Base-by-base conservation (phyloP, 108 stramenopile species). In the Cyclostephanos invisitatus region DNA sequence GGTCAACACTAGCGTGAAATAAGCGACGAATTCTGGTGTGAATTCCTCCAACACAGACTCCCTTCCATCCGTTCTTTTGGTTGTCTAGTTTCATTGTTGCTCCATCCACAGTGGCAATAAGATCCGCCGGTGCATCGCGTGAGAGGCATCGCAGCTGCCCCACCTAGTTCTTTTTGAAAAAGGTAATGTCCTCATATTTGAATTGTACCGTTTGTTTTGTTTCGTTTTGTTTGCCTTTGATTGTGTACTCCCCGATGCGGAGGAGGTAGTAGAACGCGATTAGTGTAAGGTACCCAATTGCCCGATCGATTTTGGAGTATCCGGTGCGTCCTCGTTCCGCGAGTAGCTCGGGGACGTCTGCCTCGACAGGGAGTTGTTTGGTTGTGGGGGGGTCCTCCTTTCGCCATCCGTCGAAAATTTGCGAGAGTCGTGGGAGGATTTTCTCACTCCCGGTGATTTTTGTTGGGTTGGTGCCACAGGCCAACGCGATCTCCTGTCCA, bases 121-220 rank as follows among this genome's bases (percentile, higher is more conserved):
- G 35, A 2, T 0, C 2, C 2, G 32, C n/a, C 0, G 32, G 0
- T 37, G 58, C 29, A 14, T 7, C 2, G 5, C 58, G 7, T 18
- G 8, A 7, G 58, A 59, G 58, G 15, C 37, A 37, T 17, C 58
- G 14, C 36, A 59, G 58, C 7, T 28, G 14, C 1, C 58, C 58
- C 0, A 0, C 0, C 7, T 35, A 0, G 11, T 58, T 24, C 1
- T 17, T 27, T 29, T 12, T 4, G 11, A 58, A 58, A 5, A 58
- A 58, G 7, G 58, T 59, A 11, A 59, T 12, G 37, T 59, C 58
- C 35, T 37, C 27, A 0, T 37, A 18, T 20, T 18, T 35, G 28
- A 59, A 59, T 37, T 59, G 58, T 1, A 59, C 58, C 0, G 58
- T 59, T 36, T 59, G 58, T 17, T 59, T 59, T 35, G 35, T 59